These are phyloP conservation scores for Taphrina pruni DNA, from an alignment of 1,139 yeast species.

Conservation along the genomic window DNA sequence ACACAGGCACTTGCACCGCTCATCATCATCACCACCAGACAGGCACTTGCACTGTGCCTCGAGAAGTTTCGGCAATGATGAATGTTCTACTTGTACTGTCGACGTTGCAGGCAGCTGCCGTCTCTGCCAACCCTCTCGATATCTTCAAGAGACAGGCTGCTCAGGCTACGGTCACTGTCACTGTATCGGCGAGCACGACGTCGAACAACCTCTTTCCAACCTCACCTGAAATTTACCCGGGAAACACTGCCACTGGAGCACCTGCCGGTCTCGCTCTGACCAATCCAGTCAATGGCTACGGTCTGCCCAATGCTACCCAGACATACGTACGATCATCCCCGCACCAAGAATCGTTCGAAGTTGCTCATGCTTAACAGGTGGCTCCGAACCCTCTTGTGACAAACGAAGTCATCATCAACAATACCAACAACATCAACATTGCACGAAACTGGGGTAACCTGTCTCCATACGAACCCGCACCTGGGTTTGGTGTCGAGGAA, in stretches of 20 bases:
- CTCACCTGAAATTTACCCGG: slow-evolving; percentile 20
- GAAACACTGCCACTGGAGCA: slow-evolving; percentile 23
- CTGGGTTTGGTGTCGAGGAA: slow-evolving; percentile 23
- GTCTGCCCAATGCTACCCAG: slow-evolving; percentile 22
- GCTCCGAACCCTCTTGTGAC: slow-evolving; percentile 21
- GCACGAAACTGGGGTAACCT: slow-evolving; percentile 20
- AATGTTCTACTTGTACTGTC: not conserved
- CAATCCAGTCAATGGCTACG: slow-evolving; percentile 21
- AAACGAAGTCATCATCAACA: slow-evolving; percentile 18
- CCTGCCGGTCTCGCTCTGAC: slow-evolving; percentile 26
- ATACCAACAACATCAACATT: slow-evolving; percentile 18
- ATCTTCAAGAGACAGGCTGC: slow-evolving; percentile 7
- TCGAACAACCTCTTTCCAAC: slow-evolving; percentile 21
- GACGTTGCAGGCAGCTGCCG: not conserved
- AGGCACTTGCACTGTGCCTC: not conserved
- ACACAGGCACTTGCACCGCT: too few relatives aligned
- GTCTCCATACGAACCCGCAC: slow-evolving; percentile 18
- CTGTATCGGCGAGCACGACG: slow-evolving; percentile 12
- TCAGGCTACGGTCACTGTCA: slow-evolving; percentile 15
- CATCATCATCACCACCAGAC: not conserved
- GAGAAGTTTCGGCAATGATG: not conserved
- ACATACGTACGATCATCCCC: not conserved
- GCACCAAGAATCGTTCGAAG: not conserved
- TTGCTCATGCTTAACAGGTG: not conserved
- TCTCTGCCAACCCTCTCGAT: slow-evolving; percentile 17